phyloP scores from a whole-genome alignment of 306 rosid genomes.

The Citrullus amarus region DNA sequence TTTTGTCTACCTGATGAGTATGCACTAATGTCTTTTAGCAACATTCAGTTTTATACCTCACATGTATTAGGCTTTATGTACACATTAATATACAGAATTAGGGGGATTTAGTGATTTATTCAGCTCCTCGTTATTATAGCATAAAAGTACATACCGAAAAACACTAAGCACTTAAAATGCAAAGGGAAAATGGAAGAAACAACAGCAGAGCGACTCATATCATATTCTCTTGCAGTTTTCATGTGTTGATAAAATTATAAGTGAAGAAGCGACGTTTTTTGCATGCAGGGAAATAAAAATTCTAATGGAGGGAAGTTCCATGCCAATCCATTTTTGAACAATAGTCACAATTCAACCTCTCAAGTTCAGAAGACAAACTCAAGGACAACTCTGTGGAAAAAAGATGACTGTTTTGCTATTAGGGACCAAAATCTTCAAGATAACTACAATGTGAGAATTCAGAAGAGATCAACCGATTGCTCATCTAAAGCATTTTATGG shows the following conservation, averaged over 20 bases:
- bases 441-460: background rate
- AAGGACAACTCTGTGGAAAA: conserved; percentile 24
- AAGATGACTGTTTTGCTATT: background rate
- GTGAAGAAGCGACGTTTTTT: background rate
- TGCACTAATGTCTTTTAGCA: background rate
- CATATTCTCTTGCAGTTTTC: background rate
- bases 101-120: background rate
- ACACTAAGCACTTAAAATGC: background rate
- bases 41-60: background rate
- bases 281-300: background rate
- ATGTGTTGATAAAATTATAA: background rate
- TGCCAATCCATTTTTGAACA: background rate
- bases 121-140: background rate
- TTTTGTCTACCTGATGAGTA: background rate
- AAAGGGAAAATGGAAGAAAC: background rate
- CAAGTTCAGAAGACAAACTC: conserved; percentile 22
- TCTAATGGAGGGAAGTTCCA: background rate
- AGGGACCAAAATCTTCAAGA: background rate
- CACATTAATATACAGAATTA: background rate
- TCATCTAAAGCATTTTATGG: conserved; percentile 32
- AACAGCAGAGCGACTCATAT: background rate
- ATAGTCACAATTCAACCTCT: conserved; percentile 14
- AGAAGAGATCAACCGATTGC: conserved; percentile 17
- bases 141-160: background rate
- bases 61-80: background rate